These are phyloP conservation scores for Pontederia paniculata DNA, from an alignment of 176 grass and related monocot genomes.

Conservation along the genomic window DNA sequence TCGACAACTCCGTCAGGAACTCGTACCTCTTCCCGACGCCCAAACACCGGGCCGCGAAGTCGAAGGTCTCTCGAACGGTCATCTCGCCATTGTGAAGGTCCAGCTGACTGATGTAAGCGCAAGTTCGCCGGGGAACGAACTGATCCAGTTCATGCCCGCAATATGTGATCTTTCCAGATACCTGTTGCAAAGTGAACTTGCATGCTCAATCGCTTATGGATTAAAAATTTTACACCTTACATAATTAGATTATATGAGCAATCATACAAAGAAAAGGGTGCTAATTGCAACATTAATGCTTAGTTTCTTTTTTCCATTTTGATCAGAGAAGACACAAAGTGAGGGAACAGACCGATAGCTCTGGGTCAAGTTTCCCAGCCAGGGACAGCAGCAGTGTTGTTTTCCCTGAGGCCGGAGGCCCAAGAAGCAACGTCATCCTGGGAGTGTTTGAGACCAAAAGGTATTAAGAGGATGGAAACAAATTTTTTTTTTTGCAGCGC, in stretches of 20 bases:
- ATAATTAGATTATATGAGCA: neutral
- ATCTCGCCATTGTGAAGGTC: slow-evolving; percentile 50
- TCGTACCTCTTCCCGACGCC: slow-evolving; percentile 46
- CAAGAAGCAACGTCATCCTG: slow-evolving; percentile 96
- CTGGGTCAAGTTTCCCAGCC: slow-evolving; percentile 61
- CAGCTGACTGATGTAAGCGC: slow-evolving; percentile 55
- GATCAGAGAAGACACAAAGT: neutral
- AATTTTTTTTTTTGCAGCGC: neutral
- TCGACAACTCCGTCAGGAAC: slow-evolving; percentile 45
- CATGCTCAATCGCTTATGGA: neutral
- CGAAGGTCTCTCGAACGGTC: slow-evolving; percentile 67
- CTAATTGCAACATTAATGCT: too few species aligned
- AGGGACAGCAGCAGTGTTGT: slow-evolving; percentile 72
- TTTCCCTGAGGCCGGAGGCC: slow-evolving; percentile 85
- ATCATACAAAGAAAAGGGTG: too few species aligned
- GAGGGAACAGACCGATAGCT: slow-evolving; percentile 35
- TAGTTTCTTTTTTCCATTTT: too few species aligned
- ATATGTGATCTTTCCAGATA: slow-evolving; percentile 38
- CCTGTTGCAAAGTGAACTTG: slow-evolving; percentile 15
- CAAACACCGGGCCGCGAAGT: slow-evolving; percentile 49
- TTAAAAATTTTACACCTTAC: too few species aligned
- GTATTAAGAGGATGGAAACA: neutral
- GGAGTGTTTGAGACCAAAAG: neutral
- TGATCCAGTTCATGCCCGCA: slow-evolving; percentile 41
- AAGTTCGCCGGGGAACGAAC: slow-evolving; percentile 51